Evolutionary conservation across 164 flowering plant genomes (phyloP).

Genomic region (Akebia trifoliata): DNA sequence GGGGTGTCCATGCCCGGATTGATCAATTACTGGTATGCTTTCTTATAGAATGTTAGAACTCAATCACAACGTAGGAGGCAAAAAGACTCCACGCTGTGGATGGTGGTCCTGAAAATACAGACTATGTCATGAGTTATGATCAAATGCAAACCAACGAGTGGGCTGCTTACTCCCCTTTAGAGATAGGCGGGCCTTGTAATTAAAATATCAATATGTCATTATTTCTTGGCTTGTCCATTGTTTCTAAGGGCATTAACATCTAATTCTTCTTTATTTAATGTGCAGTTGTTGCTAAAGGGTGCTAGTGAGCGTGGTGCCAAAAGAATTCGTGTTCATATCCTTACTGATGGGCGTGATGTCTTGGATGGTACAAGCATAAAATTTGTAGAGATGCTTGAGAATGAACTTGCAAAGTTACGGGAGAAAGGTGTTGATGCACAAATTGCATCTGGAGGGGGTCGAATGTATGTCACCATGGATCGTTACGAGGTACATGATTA

Average conservation of each 20-base stretch:
- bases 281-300: slow-evolving; percentile 85
- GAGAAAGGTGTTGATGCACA: slow-evolving; percentile 85
- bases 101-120: too few species aligned
- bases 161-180: too few species aligned
- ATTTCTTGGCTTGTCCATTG: neutral
- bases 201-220: neutral
- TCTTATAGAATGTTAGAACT: neutral
- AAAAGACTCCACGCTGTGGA: too few species aligned
- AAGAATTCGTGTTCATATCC: slow-evolving; percentile 85
- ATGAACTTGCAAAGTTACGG: slow-evolving; percentile 65
- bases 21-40: slow-evolving; percentile 78
- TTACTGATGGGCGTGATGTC: slow-evolving; percentile 98
- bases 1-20: slow-evolving; percentile 95
- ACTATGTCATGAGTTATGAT: too few species aligned
- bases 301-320: slow-evolving; percentile 81
- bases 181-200: too few species aligned
- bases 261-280: neutral
- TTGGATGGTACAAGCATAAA: slow-evolving; percentile 92
- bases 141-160: too few species aligned
- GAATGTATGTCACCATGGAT: slow-evolving; percentile 98
- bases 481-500: slow-evolving; percentile 75
- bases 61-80: too few species aligned
- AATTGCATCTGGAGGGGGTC: slow-evolving; percentile 98
- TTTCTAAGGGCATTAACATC: neutral
- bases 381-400: slow-evolving; percentile 86